phyloP scores from a whole-genome alignment of 768 basidiomycete genomes.

The Podaxis sp. region DNA sequence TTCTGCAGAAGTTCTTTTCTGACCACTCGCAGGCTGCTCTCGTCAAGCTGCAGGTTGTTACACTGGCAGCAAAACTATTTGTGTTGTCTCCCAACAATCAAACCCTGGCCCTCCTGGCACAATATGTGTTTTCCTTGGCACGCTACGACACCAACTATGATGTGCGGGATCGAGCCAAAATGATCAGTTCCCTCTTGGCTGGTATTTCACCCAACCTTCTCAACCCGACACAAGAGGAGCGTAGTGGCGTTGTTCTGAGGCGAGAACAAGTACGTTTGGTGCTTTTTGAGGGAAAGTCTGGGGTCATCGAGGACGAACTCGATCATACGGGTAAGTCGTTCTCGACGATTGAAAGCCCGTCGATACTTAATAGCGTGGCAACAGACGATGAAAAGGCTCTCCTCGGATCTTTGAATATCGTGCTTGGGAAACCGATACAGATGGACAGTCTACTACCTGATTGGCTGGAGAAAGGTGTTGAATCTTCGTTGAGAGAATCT shows the following conservation, averaged over 20 bases:
- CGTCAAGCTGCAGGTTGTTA: slow-evolving; percentile 83
- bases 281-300: slow-evolving; percentile 73
- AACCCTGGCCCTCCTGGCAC: slow-evolving; percentile 51
- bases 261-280: slow-evolving; percentile 81
- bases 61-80: slow-evolving; percentile 83
- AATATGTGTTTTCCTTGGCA: slow-evolving; percentile 80
- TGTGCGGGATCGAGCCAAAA: slow-evolving; percentile 85
- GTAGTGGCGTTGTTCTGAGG: slow-evolving; percentile 74
- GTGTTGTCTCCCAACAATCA: slow-evolving; percentile 59
- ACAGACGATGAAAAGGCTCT: slow-evolving; percentile 38
- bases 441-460: slow-evolving; percentile 64
- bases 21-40: slow-evolving; percentile 41
- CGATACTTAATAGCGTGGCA: slow-evolving; percentile 8
- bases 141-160: slow-evolving; percentile 89
- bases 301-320: slow-evolving; percentile 38
- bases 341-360: background rate
- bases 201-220: slow-evolving; percentile 7
- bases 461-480: slow-evolving; percentile 87
- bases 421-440: slow-evolving; percentile 54
- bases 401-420: slow-evolving; percentile 66
- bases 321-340: slow-evolving; percentile 28
- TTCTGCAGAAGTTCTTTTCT: slow-evolving; percentile 1
- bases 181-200: slow-evolving; percentile 66
- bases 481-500: slow-evolving; percentile 68
- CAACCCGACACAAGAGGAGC: slow-evolving; percentile 32